Base-by-base conservation (phyloP, 371 early-diverging fungal species). In the Fennellomyces sp. region DNA sequence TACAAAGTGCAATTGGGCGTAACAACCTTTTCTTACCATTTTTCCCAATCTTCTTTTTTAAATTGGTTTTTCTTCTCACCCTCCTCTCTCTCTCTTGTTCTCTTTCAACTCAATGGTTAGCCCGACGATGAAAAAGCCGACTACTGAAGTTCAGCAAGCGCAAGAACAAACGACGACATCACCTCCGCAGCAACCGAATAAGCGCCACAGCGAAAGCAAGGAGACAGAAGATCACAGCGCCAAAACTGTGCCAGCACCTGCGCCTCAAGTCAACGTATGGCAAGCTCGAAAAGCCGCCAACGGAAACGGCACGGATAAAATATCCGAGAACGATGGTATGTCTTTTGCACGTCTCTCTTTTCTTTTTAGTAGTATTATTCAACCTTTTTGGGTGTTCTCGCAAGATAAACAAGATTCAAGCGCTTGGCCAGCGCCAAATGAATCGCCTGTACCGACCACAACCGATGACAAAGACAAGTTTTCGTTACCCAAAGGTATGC, bases 211-310 rank as follows among this genome's bases (percentile, higher is more conserved):
- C 21, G 27, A 33, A 11, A 23, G 13, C 36, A 35, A 33, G 7
- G 35, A 6, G 35, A 13, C 35, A 13, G 6, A 33, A 33, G 35
- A n/a, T n/a, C n/a, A n/a, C n/a, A n/a, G n/a, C n/a, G n/a, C n/a
- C 21, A 39, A 68, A 45, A 64, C 61, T 6, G 56, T 80, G 28
- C 78, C 78, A 25, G 81, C 81, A 48, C 81, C 82, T 38, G 72
- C 76, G 33, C 83, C 86, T 42, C 66, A 78, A 30, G 80, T 80
- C 63, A 86, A 80, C 67, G 72, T 79, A 38, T 86, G 86, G 86
- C 75, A 81, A 58, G 78, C 72, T 27, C 74, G 78, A 50, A 76
- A 69, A 52, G 66, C 75, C 13, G 35, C 25, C 39, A 54, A 36
- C 25, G 15, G 12, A 29, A 58, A 58, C 21, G 42, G 10, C 23